Conservation (phyloP, 345 rosid species). For the Durio zibethinus region DNA sequence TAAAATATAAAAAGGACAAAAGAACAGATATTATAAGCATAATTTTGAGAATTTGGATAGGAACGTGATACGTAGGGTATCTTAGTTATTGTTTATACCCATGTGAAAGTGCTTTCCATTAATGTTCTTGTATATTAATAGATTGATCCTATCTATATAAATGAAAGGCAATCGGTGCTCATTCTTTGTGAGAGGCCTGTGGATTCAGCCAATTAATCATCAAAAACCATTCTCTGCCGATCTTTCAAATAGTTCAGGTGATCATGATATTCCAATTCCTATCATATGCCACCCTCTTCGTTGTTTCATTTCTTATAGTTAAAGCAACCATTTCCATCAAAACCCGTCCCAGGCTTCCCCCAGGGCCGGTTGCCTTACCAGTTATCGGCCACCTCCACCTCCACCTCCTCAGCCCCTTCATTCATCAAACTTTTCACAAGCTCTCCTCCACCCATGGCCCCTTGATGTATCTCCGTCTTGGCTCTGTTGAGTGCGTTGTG, state of each 20-base stretch:
- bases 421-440: background rate
- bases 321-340: background rate
- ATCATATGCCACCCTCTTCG: background rate
- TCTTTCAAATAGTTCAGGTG: background rate
- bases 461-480: background rate
- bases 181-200: too few relatives aligned
- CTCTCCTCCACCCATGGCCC: background rate
- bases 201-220: too few relatives aligned
- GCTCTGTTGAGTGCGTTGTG: background rate
- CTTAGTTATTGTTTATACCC: too few relatives aligned
- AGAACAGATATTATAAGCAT: too few relatives aligned
- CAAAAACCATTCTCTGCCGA: too few relatives aligned
- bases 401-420: background rate
- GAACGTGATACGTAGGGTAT: too few relatives aligned
- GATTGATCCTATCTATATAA: too few relatives aligned
- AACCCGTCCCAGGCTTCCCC: background rate
- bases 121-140: too few relatives aligned
- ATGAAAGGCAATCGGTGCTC: too few relatives aligned
- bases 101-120: too few relatives aligned
- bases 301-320: background rate
- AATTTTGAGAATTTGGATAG: too few relatives aligned
- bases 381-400: background rate
- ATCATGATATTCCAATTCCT: background rate
- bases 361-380: background rate
- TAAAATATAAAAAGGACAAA: too few relatives aligned